Evolutionary conservation across 371 early-diverging fungal genomes (phyloP).

Genomic region (Batkoa obscura): DNA sequence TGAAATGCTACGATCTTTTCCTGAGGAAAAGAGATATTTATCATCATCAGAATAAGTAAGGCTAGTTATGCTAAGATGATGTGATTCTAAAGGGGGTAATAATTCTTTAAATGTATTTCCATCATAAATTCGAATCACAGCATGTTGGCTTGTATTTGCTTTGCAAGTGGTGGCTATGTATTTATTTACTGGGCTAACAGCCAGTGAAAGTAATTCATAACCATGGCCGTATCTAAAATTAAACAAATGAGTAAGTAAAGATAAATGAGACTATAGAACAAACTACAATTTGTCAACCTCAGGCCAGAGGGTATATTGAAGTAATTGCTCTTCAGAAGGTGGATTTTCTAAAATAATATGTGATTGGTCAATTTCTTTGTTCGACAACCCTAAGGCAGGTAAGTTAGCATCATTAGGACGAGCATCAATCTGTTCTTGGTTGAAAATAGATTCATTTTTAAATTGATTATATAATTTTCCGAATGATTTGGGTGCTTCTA

Average conservation of each 20-base stretch:
- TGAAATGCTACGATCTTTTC: slow-evolving; percentile 80
- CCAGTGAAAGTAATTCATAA: slow-evolving; percentile 67
- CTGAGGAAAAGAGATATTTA: slow-evolving; percentile 50
- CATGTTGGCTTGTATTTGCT: slow-evolving; percentile 54
- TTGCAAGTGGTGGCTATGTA: slow-evolving; percentile 69
- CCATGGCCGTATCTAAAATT: slow-evolving; percentile 60
- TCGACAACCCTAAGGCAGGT: slow-evolving; percentile 86
- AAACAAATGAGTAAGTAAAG: not conserved
- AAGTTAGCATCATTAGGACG: slow-evolving; percentile 62
- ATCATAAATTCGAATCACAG: slow-evolving; percentile 52
- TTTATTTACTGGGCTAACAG: slow-evolving; percentile 43
- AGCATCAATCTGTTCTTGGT: slow-evolving; percentile 22
- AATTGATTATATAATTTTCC: slow-evolving; percentile 35
- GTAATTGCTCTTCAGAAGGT: slow-evolving; percentile 77
- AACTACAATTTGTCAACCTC: slow-evolving; percentile 74
- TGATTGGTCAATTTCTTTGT: slow-evolving; percentile 46
- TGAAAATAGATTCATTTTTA: slow-evolving; percentile 23
- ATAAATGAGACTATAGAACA: not conserved
- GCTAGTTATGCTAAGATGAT: slow-evolving; percentile 71
- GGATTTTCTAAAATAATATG: slow-evolving; percentile 14
- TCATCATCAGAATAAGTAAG: slow-evolving; percentile 58
- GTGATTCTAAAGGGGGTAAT: slow-evolving; percentile 36
- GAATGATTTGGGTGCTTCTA: slow-evolving; percentile 73
- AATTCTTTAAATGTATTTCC: slow-evolving; percentile 52
- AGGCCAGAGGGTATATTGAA: slow-evolving; percentile 90